Percentiles rank a stretch among this genome's conserved stretches.
phyloP scores from a whole-genome alignment of 805 yeast genomes.

The Candida parachauliodes region DNA sequence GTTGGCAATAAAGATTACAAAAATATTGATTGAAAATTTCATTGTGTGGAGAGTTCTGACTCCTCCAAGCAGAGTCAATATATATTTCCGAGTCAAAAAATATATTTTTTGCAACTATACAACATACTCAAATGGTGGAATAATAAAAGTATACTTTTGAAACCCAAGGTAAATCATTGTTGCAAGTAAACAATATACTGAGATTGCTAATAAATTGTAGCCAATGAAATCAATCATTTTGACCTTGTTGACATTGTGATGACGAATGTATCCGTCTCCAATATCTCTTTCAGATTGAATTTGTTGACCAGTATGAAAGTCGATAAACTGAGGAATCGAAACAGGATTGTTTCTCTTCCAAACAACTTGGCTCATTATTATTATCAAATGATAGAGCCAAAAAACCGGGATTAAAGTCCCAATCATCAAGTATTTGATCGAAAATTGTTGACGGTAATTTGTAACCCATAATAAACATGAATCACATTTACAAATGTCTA shows the following conservation, averaged over 20 bases:
- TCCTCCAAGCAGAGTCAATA: not conserved
- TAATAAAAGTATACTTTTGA: conserved; percentile 2
- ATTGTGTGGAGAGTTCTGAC: conserved; percentile 3
- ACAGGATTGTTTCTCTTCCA: conserved; percentile 10
- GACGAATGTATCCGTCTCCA: conserved; percentile 1
- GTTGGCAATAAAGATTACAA: too few relatives aligned
- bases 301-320: conserved; percentile 1
- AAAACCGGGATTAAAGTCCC: conserved; percentile 18
- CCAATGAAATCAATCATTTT: conserved; percentile 8
- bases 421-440: conserved; percentile 10
- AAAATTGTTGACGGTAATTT: not conserved
- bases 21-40: too few relatives aligned
- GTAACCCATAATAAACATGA: conserved; percentile 9
- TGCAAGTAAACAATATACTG: conserved; percentile 9
- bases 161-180: not conserved
- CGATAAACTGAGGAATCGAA: conserved; percentile 11
- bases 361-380: too few relatives aligned
- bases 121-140: conserved; percentile 3
- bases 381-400: conserved; percentile 15
- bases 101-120: not conserved
- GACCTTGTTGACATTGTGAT: conserved; percentile 8
- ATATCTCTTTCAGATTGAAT: not conserved
- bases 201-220: conserved; percentile 10
- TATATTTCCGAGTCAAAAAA: not conserved
- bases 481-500: conserved; percentile 9